Evolutionary conservation across 805 yeast species (phyloP), one percentile per base, ranked within the genome.

Genomic region (Yamadazyma sp.): DNA sequence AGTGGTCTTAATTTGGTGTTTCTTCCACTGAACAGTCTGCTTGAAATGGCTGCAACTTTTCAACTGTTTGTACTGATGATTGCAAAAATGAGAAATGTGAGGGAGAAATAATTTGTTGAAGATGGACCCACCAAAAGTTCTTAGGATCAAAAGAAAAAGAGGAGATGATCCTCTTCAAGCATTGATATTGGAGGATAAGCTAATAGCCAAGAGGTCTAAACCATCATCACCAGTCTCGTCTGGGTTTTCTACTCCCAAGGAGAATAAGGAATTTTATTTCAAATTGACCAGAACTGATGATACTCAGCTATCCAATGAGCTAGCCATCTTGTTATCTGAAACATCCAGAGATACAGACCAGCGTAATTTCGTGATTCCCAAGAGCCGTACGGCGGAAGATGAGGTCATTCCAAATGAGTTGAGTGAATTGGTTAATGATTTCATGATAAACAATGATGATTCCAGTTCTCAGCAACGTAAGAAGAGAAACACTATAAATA

Each of bases 101-200:
- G 14, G 7, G 29, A 23, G 12, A 23, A 23, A 23, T 7, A 7
- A n/a, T n/a, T n/a, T n/a, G 27, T 25, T 7, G 14, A 20, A 19
- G 6, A 35, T 35, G 38, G 38, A 35, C 22, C 65, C 65, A 9
- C 95, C 95, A 1, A 75, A 73, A 35, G 69, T 83, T 17, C 79
- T 91, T 27, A 73, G 96, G 40, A 84, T 91, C 54, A 91, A 93
- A 59, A 73, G 98, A 39, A 82, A 83, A 52, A 71, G 96, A 40
- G 80, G 78, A 35, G 93, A 87, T 50, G 96, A 86, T 47, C 95
- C 97, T 2, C 68, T 91, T 16, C 87, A 85, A 47, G 95, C 96
- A 1, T 69, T 89, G 49, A 60, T 75, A 7, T 48, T 75, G 18
- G 78, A 73, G 33, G 67, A 65, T 25, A 43, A 50, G 13, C 55